These are phyloP conservation scores for Circinella minor DNA, from an alignment of 371 early-diverging fungal genomes.

Conservation along the genomic window DNA sequence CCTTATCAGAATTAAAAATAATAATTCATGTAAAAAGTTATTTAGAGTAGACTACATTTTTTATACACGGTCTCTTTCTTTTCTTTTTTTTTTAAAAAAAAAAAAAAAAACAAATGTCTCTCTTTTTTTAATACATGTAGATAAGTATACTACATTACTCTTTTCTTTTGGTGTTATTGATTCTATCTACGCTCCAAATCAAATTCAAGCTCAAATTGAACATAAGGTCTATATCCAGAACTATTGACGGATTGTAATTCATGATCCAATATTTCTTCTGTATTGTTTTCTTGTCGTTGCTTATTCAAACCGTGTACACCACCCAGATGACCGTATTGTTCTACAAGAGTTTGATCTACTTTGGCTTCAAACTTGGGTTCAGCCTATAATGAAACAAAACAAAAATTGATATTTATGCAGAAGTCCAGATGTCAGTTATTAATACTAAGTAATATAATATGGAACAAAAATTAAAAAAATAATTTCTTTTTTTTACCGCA, in stretches of 20 bases:
- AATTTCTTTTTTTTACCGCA: conserved; percentile 39
- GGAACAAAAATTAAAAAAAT: conserved; percentile 14
- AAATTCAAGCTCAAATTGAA: conserved; percentile 76
- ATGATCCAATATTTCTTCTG: conserved; percentile 73
- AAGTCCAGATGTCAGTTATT: neutral
- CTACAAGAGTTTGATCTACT: conserved; percentile 70
- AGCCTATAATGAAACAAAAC: conserved; percentile 40
- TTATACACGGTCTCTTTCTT: no score
- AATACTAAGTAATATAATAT: neutral
- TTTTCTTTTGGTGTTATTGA: neutral
- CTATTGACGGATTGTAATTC: conserved; percentile 78
- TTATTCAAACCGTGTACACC: conserved; percentile 51
- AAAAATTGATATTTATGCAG: neutral
- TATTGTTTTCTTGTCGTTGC: conserved; percentile 31
- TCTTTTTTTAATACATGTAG: neutral
- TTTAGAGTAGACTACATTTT: no score
- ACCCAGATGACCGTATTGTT: conserved; percentile 68
- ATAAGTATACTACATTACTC: neutral
- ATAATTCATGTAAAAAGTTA: no score
- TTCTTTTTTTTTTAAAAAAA: no score
- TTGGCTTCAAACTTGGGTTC: conserved; percentile 79
- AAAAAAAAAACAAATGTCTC: no score
- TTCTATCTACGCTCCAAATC: conserved; percentile 50
- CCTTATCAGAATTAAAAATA: no score
- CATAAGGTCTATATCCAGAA: conserved; percentile 89